Conservation (phyloP, 2,329 filamentous ascomycete genomes). For the Colletotrichum higginsianum region DNA sequence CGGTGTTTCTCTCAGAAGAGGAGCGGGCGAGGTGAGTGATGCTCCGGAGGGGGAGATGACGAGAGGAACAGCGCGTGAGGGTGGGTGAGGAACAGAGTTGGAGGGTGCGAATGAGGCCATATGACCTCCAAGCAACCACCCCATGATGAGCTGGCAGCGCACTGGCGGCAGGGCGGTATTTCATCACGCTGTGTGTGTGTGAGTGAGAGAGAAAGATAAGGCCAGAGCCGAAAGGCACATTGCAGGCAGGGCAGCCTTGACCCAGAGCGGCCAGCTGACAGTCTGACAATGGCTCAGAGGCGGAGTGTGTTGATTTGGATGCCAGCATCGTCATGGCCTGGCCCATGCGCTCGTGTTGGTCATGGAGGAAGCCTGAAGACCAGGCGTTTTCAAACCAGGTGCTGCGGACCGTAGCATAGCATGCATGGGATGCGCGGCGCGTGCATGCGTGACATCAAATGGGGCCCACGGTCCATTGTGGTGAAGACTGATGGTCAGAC, state of each 20-base stretch:
- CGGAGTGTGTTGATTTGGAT: background rate
- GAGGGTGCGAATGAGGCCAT: slow-evolving; percentile 9
- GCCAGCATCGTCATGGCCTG: slow-evolving; percentile 18
- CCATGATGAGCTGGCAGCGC: slow-evolving; percentile 13
- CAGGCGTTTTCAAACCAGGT: background rate
- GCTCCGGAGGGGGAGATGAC: background rate
- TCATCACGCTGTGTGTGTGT: background rate
- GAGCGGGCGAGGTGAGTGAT: background rate
- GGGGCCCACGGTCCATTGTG: background rate
- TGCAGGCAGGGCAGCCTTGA: background rate
- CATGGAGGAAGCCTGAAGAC: slow-evolving; percentile 1
- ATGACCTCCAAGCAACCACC: slow-evolving; percentile 17
- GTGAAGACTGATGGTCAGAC: background rate
- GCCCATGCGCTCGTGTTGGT: background rate
- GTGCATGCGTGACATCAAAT: slow-evolving; percentile 24
- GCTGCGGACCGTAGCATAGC: background rate
- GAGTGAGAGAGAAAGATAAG: too few relatives aligned
- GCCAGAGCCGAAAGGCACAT: background rate
- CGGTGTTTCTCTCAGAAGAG: background rate
- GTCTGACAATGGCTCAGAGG: slow-evolving; percentile 1
- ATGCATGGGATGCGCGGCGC: background rate
- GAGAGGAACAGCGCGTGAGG: background rate
- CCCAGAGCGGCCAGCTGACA: slow-evolving; percentile 14
- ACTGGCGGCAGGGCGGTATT: slow-evolving; percentile 3
- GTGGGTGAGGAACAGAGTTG: background rate